Conservation (phyloP, 2,329 filamentous ascomycete genomes). For the Cryphonectria japonica region DNA sequence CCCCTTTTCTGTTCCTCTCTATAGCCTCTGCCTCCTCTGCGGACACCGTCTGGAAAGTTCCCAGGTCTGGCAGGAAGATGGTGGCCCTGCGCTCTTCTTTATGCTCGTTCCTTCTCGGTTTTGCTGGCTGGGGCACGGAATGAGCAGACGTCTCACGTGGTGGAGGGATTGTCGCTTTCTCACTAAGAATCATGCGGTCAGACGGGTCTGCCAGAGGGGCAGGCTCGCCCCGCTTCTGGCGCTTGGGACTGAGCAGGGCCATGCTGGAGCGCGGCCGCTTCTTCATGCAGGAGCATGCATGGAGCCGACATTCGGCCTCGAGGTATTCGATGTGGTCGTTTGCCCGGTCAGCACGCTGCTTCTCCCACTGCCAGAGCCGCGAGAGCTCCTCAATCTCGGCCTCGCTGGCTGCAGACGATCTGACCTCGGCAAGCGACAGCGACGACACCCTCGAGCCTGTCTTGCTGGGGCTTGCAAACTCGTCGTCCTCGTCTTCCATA, state of each 20-base stretch:
- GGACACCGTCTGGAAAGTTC: conserved; percentile 64
- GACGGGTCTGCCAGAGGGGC: conserved; percentile 46
- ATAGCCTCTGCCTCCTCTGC: conserved; percentile 54
- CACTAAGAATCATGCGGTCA: conserved; percentile 48
- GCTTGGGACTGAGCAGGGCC: conserved; percentile 36
- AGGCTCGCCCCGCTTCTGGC: conserved; percentile 41
- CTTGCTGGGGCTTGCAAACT: conserved; percentile 66
- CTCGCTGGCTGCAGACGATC: conserved; percentile 59
- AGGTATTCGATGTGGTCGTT: conserved; percentile 77
- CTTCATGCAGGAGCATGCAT: conserved; percentile 65
- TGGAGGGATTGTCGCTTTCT: conserved; percentile 36
- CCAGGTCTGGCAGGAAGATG: conserved; percentile 65
- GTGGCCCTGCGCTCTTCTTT: conserved; percentile 35
- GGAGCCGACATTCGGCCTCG: conserved; percentile 73
- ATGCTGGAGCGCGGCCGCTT: conserved; percentile 40
- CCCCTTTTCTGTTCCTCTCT: conserved; percentile 38
- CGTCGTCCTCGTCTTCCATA: conserved; percentile 49
- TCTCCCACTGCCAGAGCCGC: conserved; percentile 57
- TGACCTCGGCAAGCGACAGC: conserved; percentile 53
- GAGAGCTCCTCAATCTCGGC: conserved; percentile 62
- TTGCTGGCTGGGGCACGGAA: conserved; percentile 38
- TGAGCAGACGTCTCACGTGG: conserved; percentile 37
- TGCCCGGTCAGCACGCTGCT: conserved; percentile 68
- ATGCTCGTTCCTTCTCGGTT: conserved; percentile 39
- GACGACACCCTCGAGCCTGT: conserved; percentile 46